These are phyloP conservation scores for Phytophthora vignae DNA, from an alignment of 352 stramenopile genomes.

Conservation along the genomic window DNA sequence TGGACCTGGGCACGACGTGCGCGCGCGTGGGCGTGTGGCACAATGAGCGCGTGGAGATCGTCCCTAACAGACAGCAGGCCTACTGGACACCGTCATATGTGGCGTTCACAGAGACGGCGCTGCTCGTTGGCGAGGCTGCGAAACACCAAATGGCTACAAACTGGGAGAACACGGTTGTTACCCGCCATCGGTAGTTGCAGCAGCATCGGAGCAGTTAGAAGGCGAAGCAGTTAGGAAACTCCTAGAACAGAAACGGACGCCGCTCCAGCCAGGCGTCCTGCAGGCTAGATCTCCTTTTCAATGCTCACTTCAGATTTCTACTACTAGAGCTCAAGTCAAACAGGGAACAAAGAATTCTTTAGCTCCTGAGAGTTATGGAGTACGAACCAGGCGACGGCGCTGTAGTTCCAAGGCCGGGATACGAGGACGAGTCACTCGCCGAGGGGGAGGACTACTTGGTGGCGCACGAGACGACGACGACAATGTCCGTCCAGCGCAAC, in stretches of 20 bases:
- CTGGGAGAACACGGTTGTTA: neutral
- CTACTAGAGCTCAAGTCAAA: too few species aligned
- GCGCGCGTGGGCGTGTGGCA: neutral
- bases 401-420: neutral
- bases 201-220: too few species aligned
- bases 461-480: slow-evolving; percentile 2
- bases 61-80: neutral
- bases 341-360: neutral
- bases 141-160: neutral
- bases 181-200: too few species aligned
- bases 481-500: slow-evolving; percentile 1
- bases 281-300: too few species aligned
- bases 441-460: neutral
- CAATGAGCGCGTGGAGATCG: neutral
- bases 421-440: neutral
- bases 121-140: neutral
- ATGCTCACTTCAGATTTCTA: too few species aligned
- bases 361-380: slow-evolving; percentile 3
- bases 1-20: neutral
- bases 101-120: neutral
- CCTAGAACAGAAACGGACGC: too few species aligned
- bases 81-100: neutral
- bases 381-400: neutral
- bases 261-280: too few species aligned
- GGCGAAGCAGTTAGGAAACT: too few species aligned